These are phyloP conservation scores for Bisporella sp. DNA, from an alignment of 2,329 filamentous ascomycete genomes.

Conservation along the genomic window DNA sequence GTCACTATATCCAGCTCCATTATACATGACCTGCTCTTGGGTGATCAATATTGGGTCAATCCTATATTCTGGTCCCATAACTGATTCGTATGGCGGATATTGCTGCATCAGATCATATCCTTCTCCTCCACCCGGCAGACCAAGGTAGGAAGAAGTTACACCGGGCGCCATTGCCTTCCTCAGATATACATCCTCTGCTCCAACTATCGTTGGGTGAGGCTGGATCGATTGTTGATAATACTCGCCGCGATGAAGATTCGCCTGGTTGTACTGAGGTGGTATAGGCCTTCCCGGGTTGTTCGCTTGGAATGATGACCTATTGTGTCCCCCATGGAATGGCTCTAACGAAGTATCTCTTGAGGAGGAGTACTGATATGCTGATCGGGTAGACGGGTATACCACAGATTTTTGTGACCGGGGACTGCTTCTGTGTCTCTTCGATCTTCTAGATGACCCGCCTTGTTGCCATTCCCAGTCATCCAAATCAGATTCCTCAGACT, in stretches of 20 bases:
- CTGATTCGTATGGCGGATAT: conserved; percentile 12
- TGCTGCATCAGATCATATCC: conserved; percentile 19
- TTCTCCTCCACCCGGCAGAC: conserved; percentile 30
- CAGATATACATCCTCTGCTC: conserved; percentile 36
- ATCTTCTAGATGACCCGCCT: conserved; percentile 16
- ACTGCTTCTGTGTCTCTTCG: conserved; percentile 13
- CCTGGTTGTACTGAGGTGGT: conserved; percentile 37
- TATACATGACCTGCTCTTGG: conserved; percentile 14
- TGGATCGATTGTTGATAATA: conserved; percentile 38
- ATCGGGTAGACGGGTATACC: conserved; percentile 21
- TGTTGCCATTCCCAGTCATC: conserved; percentile 38
- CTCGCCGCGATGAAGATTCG: conserved; percentile 35
- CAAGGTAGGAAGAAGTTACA: conserved; percentile 26
- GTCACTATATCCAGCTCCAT: conserved; percentile 10
- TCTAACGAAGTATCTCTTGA: conserved; percentile 24
- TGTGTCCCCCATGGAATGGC: conserved; percentile 24
- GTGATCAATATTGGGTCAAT: conserved; percentile 23
- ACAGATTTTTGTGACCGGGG: conserved; percentile 16
- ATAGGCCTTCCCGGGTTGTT: conserved; percentile 42
- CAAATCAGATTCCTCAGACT: conserved; percentile 36
- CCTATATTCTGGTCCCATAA: conserved; percentile 12
- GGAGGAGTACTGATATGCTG: conserved; percentile 22
- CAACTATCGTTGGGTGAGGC: conserved; percentile 11
- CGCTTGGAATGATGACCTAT: conserved; percentile 43
- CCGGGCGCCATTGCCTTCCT: conserved; percentile 30